Base-by-base conservation (phyloP, 345 rosid species). In the Hirschfeldia incana region DNA sequence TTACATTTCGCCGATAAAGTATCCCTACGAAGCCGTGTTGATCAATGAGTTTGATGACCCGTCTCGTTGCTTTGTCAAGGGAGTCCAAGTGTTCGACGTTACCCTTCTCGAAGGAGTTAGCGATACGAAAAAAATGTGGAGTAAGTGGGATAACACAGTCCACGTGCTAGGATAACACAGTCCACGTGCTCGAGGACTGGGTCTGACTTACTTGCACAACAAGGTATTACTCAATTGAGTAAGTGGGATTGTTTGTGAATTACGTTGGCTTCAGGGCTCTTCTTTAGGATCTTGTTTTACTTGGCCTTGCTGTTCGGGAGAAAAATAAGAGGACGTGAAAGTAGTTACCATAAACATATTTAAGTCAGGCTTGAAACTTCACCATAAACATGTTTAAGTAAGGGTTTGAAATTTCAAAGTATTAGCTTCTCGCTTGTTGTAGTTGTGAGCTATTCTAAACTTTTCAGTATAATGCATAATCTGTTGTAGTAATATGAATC, bases 271-370 rank as follows among this genome's bases (percentile, higher is more conserved):
- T 81, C 75, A 69, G 84, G 84, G 1, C 42, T 81, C 51, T 49
- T 81, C 13, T 81, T 72, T 49, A 71, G 81, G 78, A 61, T 67
- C 46, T 53, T 81, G 75, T 82, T 82, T 44, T 82, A 82, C 68
- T 67, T 82, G 4, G 37, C 81, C 5, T 82, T 77, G 79, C 51
- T 77, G 28, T 26, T 77, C 51, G 84, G 84, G 37, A 69, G 84
- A 77, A 78, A 64, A 77, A 81, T 73, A 81, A 77, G 79, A 82
- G 81, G 66, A 77, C 63, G 58, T 90, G 78, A 70, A 12, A 9
- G 62, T 58, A 58, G 16, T 70, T 51, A 3, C 34, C n/a, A 34
- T 32, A 70, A 57, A 13, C 11, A 66, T 55, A 55, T 55, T 10
- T 57, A 66, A 34, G 13, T n/a, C 26, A 66, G 59, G 30, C 44